Evolutionary conservation across 225 moss, liverwort and hornwort species (phyloP).

Genomic region (Takakia lepidozioides): DNA sequence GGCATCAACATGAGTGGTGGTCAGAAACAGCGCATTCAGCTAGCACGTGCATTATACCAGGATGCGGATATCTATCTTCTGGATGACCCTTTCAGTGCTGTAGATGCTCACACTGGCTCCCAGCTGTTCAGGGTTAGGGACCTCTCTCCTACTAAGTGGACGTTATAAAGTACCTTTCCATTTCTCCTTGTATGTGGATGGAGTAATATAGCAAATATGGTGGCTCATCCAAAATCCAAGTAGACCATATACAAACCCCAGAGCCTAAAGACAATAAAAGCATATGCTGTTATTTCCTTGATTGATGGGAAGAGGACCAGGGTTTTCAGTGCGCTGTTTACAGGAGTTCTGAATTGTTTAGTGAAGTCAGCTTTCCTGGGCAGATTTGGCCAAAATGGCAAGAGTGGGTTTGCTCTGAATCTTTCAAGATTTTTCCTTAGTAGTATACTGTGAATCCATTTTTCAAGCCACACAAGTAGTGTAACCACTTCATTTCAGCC

Average conservation of each 20-base stretch:
- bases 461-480: background rate
- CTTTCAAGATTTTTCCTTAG: no score
- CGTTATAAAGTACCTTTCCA: no score
- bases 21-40: constrained; percentile 76
- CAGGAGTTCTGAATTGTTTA: no score
- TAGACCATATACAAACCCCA: no score
- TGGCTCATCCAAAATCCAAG: no score
- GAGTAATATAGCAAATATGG: background rate
- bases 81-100: constrained; percentile 76
- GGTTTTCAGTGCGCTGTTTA: no score
- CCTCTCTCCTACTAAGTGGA: no score
- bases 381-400: no score
- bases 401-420: background rate
- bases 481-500: background rate
- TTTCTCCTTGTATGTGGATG: background rate
- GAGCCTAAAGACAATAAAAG: no score
- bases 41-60: constrained; percentile 68
- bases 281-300: no score
- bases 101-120: constrained; percentile 69
- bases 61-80: constrained; percentile 61
- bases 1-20: constrained; percentile 84
- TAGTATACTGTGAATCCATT: background rate
- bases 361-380: no score
- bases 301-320: no score
- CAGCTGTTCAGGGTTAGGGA: constrained; percentile 57